These are phyloP conservation scores for Kluyveromyces wickerhamii DNA, from an alignment of 805 yeast genomes.

Conservation along the genomic window DNA sequence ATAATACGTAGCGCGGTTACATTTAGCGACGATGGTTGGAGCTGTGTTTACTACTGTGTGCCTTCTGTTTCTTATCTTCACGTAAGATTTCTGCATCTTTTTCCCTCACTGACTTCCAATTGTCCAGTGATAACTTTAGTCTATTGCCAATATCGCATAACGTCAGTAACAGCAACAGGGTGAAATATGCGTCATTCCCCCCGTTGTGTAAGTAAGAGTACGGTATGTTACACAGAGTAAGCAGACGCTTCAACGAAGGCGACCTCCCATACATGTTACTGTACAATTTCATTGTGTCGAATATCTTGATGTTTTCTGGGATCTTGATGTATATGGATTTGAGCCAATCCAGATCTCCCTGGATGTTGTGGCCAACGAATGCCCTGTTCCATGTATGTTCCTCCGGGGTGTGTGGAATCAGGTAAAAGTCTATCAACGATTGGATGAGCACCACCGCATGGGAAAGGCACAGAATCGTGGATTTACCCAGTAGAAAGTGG, in stretches of 20 bases:
- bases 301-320: conserved; percentile 27
- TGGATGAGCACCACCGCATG: conserved; percentile 37
- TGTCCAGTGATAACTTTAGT: conserved; percentile 20
- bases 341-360: conserved; percentile 50
- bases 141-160: conserved; percentile 37
- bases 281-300: conserved; percentile 2
- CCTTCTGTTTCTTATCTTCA: conserved; percentile 1
- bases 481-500: conserved; percentile 43
- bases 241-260: conserved; percentile 16
- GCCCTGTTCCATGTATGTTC: conserved; percentile 28
- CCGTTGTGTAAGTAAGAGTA: conserved; percentile 60
- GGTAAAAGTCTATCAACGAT: conserved; percentile 37
- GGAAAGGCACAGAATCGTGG: conserved; percentile 33
- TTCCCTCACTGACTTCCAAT: conserved; percentile 5
- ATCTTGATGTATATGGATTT: conserved; percentile 37
- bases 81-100: conserved; percentile 1
- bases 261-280: conserved; percentile 3
- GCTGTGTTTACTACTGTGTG: no score
- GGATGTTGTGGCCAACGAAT: conserved; percentile 54
- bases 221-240: conserved; percentile 43
- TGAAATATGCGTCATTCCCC: conserved; percentile 62
- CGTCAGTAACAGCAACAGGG: conserved; percentile 43
- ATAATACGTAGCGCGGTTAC: no score
- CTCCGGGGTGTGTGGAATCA: conserved; percentile 23
- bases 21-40: no score